Evolutionary conservation across 1,284 basidiomycete genomes (phyloP).

Genomic region (Mrakiaceae sp.): DNA sequence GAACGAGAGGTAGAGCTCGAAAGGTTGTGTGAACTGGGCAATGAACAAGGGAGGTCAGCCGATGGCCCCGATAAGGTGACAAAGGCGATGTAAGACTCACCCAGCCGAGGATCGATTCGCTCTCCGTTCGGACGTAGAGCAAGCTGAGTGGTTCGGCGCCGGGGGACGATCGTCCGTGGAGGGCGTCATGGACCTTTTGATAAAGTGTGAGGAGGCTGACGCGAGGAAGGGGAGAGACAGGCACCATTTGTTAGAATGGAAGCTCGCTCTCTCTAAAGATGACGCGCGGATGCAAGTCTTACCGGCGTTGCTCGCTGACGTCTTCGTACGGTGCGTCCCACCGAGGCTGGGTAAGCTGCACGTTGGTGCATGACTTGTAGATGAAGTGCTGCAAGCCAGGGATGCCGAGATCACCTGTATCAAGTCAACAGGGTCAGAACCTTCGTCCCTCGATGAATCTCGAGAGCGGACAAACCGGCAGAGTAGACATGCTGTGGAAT

Average conservation of each 20-base stretch:
- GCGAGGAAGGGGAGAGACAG: background rate
- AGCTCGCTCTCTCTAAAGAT: background rate
- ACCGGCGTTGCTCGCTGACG: slow-evolving; percentile 50
- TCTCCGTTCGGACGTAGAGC: slow-evolving; percentile 68
- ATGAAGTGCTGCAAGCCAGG: slow-evolving; percentile 86
- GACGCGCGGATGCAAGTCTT: slow-evolving; percentile 17
- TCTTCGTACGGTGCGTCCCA: slow-evolving; percentile 73
- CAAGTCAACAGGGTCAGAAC: background rate
- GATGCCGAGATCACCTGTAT: slow-evolving; percentile 53
- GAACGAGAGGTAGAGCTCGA: slow-evolving; percentile 78
- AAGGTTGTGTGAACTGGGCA: slow-evolving; percentile 75
- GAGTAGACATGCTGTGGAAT: slow-evolving; percentile 30
- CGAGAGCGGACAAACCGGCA: slow-evolving; percentile 25
- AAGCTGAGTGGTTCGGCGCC: slow-evolving; percentile 57
- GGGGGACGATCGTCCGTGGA: slow-evolving; percentile 74
- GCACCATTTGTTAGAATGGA: background rate
- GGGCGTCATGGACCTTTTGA: slow-evolving; percentile 67
- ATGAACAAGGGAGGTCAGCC: background rate
- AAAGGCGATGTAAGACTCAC: slow-evolving; percentile 19
- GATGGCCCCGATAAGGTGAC: background rate
- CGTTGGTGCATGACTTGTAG: slow-evolving; percentile 77
- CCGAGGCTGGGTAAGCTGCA: slow-evolving; percentile 72
- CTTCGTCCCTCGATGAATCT: too few relatives aligned
- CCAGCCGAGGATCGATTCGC: slow-evolving; percentile 70
- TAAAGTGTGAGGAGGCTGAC: slow-evolving; percentile 67